These are phyloP conservation scores for Chalciporus pseudorubinellus DNA, from an alignment of 768 basidiomycete genomes.

Conservation along the genomic window DNA sequence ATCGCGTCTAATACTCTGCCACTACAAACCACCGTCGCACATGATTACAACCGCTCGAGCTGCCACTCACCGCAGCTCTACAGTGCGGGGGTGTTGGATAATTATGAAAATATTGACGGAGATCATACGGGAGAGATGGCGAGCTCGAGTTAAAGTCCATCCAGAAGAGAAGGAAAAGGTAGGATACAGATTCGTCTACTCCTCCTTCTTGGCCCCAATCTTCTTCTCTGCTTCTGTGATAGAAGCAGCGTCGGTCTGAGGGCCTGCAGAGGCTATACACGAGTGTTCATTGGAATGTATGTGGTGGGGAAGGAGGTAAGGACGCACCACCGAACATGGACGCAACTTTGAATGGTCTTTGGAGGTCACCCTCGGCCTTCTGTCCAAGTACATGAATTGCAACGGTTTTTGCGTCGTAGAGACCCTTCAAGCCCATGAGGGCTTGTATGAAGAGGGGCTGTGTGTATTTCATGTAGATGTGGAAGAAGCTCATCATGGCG, in stretches of 20 bases:
- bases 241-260: constrained; percentile 81
- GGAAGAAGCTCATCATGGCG: constrained; percentile 90
- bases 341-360: constrained; percentile 82
- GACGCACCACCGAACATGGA: constrained; percentile 70
- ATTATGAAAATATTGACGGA: constrained; percentile 9
- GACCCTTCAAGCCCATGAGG: constrained; percentile 90
- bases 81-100: constrained; percentile 2
- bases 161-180: constrained; percentile 17
- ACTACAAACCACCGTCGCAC: too few species aligned
- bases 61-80: not conserved
- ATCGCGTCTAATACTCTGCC: too few species aligned
- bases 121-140: not conserved
- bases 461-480: constrained; percentile 92
- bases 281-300: not conserved
- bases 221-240: constrained; percentile 90
- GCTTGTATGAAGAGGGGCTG: constrained; percentile 95
- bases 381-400: constrained; percentile 80
- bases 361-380: constrained; percentile 79
- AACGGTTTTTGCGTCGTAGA: constrained; percentile 84
- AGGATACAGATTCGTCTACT: constrained; percentile 35
- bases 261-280: constrained; percentile 51
- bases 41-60: too few species aligned
- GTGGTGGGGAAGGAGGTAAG: not conserved
- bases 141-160: constrained; percentile 16
- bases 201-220: constrained; percentile 78